These are phyloP conservation scores for Clonostachys chloroleuca DNA, from an alignment of 2,329 filamentous ascomycete species.

Conservation along the genomic window DNA sequence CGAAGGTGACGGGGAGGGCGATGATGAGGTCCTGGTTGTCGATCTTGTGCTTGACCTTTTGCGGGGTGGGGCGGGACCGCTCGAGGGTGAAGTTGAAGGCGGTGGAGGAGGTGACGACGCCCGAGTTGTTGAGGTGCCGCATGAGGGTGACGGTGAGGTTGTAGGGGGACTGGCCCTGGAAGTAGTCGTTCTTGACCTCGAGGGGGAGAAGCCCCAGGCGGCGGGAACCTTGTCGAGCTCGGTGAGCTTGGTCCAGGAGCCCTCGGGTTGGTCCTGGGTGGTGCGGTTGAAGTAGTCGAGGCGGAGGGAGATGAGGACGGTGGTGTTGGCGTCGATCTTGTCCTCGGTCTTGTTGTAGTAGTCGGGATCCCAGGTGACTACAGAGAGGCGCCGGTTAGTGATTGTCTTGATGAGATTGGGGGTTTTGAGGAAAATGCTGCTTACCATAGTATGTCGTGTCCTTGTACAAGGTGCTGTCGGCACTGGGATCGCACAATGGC, in stretches of 20 bases:
- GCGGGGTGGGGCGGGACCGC: slow-evolving; percentile 25
- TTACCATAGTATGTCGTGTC: slow-evolving; percentile 47
- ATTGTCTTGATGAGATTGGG: too few relatives aligned
- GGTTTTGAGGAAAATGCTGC: slow-evolving; percentile 5
- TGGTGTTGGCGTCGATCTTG: slow-evolving; percentile 14
- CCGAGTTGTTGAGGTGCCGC: slow-evolving; percentile 22
- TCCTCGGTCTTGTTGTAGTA: slow-evolving; percentile 39
- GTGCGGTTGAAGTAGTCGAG: slow-evolving; percentile 33
- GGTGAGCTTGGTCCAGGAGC: slow-evolving; percentile 27
- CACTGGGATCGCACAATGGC: slow-evolving; percentile 47
- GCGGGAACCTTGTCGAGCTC: slow-evolving; percentile 25
- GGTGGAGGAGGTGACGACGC: slow-evolving; percentile 27
- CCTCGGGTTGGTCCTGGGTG: slow-evolving; percentile 23
- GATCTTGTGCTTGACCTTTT: slow-evolving; percentile 21
- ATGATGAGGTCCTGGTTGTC: slow-evolving; percentile 41
- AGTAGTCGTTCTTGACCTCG: slow-evolving; percentile 27
- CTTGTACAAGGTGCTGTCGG: slow-evolving; percentile 35
- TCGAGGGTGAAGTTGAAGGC: slow-evolving; percentile 31
- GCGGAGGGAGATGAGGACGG: slow-evolving; percentile 24
- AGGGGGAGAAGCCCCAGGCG: slow-evolving; percentile 42
- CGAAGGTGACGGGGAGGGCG: slow-evolving; percentile 46
- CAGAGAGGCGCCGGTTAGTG: not conserved
- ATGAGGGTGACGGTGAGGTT: slow-evolving; percentile 46
- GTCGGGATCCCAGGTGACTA: slow-evolving; percentile 53
- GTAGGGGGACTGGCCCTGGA: slow-evolving; percentile 25